phyloP scores from a whole-genome alignment of 2,329 filamentous ascomycete genomes.

The Xylariaceae sp. region DNA sequence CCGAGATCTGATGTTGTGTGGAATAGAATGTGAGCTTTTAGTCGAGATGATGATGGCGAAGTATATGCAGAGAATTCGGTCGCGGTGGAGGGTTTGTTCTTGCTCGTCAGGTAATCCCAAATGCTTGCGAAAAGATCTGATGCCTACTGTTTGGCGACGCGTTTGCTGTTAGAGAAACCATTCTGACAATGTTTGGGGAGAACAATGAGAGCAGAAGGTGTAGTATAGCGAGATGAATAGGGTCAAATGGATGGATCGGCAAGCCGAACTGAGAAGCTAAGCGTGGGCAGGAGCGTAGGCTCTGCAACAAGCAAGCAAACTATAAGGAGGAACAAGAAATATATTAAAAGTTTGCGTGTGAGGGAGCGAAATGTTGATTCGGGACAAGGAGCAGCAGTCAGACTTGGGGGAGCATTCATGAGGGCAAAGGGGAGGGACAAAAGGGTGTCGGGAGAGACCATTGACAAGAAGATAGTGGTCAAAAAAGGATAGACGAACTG shows the following conservation, averaged over 20 bases:
- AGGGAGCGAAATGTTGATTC: conserved; percentile 22
- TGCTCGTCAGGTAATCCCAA: conserved; percentile 33
- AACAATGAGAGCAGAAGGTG: conserved; percentile 29
- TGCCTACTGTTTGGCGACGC: conserved; percentile 55
- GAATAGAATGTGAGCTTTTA: neutral
- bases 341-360: conserved; percentile 29
- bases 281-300: conserved; percentile 34
- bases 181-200: conserved; percentile 41
- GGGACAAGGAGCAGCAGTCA: conserved; percentile 13
- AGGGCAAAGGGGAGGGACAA: conserved; percentile 23
- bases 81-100: conserved; percentile 21
- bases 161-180: conserved; percentile 60
- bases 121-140: conserved; percentile 25
- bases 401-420: conserved; percentile 16
- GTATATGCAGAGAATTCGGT: conserved; percentile 29
- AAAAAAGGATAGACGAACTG: conserved; percentile 41
- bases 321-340: conserved; percentile 28
- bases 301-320: conserved; percentile 40
- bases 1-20: neutral
- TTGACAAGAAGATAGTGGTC: conserved; percentile 27
- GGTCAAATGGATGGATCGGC: conserved; percentile 27
- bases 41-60: conserved; percentile 6
- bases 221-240: conserved; percentile 19
- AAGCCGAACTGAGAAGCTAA: conserved; percentile 37
- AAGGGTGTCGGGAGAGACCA: conserved; percentile 20